phyloP scores from a whole-genome alignment of 257 asterid species.

The Eustoma russellianum region DNA sequence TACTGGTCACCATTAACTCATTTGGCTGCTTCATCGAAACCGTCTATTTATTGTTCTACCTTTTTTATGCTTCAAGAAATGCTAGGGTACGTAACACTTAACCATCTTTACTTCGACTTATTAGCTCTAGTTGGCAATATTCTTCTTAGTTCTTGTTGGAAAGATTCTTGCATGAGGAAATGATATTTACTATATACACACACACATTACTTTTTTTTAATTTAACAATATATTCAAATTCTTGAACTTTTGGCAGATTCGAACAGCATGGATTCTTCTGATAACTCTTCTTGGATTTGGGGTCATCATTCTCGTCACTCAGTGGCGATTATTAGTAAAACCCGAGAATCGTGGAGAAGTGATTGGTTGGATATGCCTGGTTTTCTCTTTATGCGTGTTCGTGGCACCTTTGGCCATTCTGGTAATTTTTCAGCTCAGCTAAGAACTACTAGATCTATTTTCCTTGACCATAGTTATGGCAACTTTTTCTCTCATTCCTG shows the following conservation, averaged over 20 bases:
- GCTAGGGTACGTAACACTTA: constrained; percentile 37
- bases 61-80: constrained; percentile 42
- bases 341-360: constrained; percentile 26
- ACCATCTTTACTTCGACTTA: too few relatives aligned
- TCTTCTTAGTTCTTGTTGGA: too few relatives aligned
- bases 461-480: too few relatives aligned
- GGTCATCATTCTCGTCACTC: constrained; percentile 20
- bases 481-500: too few relatives aligned
- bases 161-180: too few relatives aligned
- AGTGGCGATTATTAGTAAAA: constrained; percentile 22
- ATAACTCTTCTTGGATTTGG: constrained; percentile 36
- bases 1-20: constrained; percentile 64
- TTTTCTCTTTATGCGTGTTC: constrained; percentile 34
- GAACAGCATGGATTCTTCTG: constrained; percentile 23
- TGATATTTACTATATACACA: too few relatives aligned
- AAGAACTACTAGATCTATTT: neutral
- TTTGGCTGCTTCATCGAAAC: constrained; percentile 54
- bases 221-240: neutral
- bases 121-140: too few relatives aligned
- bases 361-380: constrained; percentile 48
- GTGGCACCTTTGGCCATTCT: constrained; percentile 50
- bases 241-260: constrained; percentile 27
- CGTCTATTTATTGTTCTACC: constrained; percentile 35
- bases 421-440: too few relatives aligned
- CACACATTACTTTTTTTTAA: too few relatives aligned